phyloP scores from a whole-genome alignment of 1,284 basidiomycete species.

The Cystobasidium sp. region DNA sequence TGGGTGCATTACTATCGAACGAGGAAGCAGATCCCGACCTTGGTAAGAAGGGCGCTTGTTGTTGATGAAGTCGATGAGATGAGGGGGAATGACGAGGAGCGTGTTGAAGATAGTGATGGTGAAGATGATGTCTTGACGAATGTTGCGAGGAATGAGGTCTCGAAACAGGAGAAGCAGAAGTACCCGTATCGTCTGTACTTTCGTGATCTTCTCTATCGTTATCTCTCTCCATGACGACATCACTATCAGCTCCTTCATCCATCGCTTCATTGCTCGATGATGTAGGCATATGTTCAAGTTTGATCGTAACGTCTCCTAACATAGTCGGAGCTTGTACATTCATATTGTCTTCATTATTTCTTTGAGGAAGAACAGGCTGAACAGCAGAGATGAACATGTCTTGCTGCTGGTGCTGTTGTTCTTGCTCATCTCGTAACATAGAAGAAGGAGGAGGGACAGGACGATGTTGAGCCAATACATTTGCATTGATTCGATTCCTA shows the following conservation, averaged over 20 bases:
- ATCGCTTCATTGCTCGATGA: not conserved
- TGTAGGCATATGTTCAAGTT: not conserved
- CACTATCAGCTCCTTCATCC: conserved; percentile 10
- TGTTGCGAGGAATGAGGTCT: conserved; percentile 17
- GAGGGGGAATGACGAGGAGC: too few relatives aligned
- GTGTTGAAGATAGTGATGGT: not conserved
- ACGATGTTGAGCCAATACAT: conserved; percentile 11
- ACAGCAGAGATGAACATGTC: not conserved
- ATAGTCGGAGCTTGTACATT: conserved; percentile 16
- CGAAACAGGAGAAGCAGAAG: conserved; percentile 27
- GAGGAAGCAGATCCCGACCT: too few relatives aligned
- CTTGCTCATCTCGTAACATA: not conserved
- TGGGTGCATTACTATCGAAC: not conserved
- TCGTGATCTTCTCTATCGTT: conserved; percentile 7
- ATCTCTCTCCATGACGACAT: conserved; percentile 13
- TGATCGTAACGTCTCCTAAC: conserved; percentile 20
- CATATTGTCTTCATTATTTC: not conserved
- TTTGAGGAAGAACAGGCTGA: not conserved
- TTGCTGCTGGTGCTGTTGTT: too few relatives aligned
- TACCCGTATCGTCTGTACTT: conserved; percentile 21
- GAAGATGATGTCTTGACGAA: not conserved
- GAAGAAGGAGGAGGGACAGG: conserved; percentile 14
- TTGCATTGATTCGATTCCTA: conserved; percentile 32
- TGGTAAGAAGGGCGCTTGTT: too few relatives aligned
- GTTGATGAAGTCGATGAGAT: too few relatives aligned